Conservation (phyloP, 257 asterid species). For the Forsythia suspensa region DNA sequence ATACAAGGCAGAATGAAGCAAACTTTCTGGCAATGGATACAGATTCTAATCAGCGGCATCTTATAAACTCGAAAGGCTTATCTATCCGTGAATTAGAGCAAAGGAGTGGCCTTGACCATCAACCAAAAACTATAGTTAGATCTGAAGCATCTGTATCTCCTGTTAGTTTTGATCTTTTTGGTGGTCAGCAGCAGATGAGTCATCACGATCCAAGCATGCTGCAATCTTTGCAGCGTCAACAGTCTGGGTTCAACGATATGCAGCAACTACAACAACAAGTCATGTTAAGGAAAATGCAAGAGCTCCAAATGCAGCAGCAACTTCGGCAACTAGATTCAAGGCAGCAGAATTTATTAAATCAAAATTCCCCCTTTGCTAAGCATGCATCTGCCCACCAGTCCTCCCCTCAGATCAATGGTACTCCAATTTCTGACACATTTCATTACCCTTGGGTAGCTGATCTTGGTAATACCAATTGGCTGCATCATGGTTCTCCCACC, state of each 20-base stretch:
- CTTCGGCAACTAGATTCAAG: conserved; percentile 60
- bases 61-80: conserved; percentile 52
- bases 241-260: conserved; percentile 60
- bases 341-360: conserved; percentile 49
- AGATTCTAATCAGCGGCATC: conserved; percentile 50
- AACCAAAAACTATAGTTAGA: conserved; percentile 53
- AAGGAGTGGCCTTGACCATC: conserved; percentile 56
- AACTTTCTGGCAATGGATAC: conserved; percentile 62
- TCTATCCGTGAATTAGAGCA: conserved; percentile 61
- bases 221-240: conserved; percentile 75
- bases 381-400: conserved; percentile 64
- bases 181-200: conserved; percentile 82
- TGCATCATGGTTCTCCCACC: conserved; percentile 53
- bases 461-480: conserved; percentile 57
- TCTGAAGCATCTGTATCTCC: conserved; percentile 58
- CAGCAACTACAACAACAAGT: conserved; percentile 79
- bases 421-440: conserved; percentile 48
- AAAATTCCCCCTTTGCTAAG: conserved; percentile 41
- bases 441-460: conserved; percentile 56
- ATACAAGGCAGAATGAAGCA: conserved; percentile 60
- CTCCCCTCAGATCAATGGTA: conserved; percentile 39
- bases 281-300: conserved; percentile 74
- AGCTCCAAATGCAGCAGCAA: conserved; percentile 74
- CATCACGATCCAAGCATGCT: conserved; percentile 64
- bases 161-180: conserved; percentile 82